Evolutionary conservation across 306 rosid genomes (phyloP), one percentile per base, ranked within the genome.

Genomic region (Lotus japonicus): DNA sequence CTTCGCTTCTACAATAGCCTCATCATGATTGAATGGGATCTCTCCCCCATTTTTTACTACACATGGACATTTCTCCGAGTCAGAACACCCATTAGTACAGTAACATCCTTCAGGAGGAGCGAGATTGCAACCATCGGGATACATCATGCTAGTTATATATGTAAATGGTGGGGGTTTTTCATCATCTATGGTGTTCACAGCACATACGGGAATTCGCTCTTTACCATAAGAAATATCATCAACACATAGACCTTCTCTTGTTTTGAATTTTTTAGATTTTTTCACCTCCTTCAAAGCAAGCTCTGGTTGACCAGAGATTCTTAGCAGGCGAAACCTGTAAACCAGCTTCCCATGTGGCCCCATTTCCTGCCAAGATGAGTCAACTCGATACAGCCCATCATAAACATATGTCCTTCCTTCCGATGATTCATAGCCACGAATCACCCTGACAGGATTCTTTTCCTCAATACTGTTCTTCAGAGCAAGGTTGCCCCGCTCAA

Each of bases 401-500:
- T 88, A 94, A 9, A 94, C 83, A 45, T 88, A 90, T 4, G 80
- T 84, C 85, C 10, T 92, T 58, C 94, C 94, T 60, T 88, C 92
- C 7, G 49, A 19, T 36, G 89, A 83, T 58, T 90, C 96, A 42
- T 63, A 70, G 15, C 98, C 97, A 31, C 96, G 95, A 60, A 94
- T 88, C 85, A 94, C 97, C 82, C 98, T 82, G 53, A 94, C 94
- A 39, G 86, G 84, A 82, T 84, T 90, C 80, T 78, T 80, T 41
- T 75, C 94, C 43, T 81, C 69, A 56, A 76, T 18, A 73, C 97
- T 94, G 69, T 83, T 94, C 81, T 83, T 88, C 91, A 94, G 55
- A 49, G 97, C 94, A 60, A 94, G 97, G 73, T 94, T 94, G 62
- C 98, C 98, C 69, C 96, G 83, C 71, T 86, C 86, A 74, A 90